Conservation (phyloP, 2,329 filamentous ascomycete genomes). For the Fusarium multiceps region DNA sequence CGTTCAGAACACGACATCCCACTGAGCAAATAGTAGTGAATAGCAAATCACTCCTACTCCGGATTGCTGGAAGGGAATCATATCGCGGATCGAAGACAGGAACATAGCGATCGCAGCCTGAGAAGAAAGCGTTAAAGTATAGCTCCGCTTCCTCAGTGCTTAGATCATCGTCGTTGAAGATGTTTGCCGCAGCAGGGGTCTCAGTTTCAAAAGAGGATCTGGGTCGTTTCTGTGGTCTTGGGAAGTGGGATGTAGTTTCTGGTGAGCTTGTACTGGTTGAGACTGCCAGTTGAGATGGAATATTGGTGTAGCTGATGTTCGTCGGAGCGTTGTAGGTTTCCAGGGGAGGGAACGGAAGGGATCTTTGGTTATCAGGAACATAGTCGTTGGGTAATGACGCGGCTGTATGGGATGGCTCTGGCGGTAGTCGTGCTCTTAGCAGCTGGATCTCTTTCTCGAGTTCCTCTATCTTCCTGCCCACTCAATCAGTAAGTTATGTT, state of each 20-base stretch:
- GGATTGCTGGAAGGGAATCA: background rate
- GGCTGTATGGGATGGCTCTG: background rate
- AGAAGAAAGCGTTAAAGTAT: conserved; percentile 22
- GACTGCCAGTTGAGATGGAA: background rate
- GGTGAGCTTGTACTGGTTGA: conserved; percentile 4
- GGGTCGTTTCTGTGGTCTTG: background rate
- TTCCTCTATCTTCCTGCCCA: conserved; percentile 9
- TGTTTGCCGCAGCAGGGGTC: background rate
- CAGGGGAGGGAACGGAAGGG: background rate
- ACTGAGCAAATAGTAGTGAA: conserved; percentile 22
- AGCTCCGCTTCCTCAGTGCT: background rate
- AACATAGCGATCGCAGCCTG: conserved; percentile 15
- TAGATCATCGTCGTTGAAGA: background rate
- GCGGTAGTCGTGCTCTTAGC: background rate
- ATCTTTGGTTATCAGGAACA: rapidly evolving
- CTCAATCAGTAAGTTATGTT: rapidly evolving
- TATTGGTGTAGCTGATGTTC: background rate
- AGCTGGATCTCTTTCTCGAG: conserved; percentile 8
- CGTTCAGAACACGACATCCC: conserved; percentile 15
- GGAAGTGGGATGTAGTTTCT: background rate
- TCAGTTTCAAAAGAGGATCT: conserved; percentile 9
- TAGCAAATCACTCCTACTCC: background rate
- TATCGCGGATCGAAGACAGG: conserved; percentile 1
- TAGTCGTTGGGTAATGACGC: background rate
- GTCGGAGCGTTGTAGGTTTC: rapidly evolving